Conservation (phyloP, 1,284 basidiomycete species). For the Boletus sp. region DNA sequence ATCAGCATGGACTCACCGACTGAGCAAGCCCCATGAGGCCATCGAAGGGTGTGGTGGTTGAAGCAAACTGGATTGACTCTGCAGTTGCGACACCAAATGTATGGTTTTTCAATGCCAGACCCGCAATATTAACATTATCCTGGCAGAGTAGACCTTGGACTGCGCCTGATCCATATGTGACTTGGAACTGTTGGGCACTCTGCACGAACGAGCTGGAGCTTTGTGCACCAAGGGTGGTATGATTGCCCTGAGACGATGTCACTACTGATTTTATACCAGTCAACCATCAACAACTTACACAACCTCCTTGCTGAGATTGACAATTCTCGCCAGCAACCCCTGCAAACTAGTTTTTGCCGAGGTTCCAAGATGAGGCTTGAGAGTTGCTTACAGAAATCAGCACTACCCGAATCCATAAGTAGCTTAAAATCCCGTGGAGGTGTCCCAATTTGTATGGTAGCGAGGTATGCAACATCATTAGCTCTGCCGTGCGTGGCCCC, state of each 20-base stretch:
- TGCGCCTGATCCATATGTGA: conserved; percentile 75
- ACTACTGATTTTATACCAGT: background rate
- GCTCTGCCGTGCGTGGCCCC: conserved; percentile 29
- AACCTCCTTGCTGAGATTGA: conserved; percentile 24
- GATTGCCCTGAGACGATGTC: conserved; percentile 47
- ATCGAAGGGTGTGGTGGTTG: conserved; percentile 58
- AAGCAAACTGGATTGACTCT: conserved; percentile 66
- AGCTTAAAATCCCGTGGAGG: conserved; percentile 69
- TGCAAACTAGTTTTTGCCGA: background rate
- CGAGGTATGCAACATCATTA: conserved; percentile 57
- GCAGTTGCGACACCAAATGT: conserved; percentile 67
- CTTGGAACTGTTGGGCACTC: conserved; percentile 53
- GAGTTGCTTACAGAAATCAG: conserved; percentile 61
- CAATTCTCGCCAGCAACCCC: conserved; percentile 32
- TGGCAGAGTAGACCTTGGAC: conserved; percentile 64
- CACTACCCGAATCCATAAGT: conserved; percentile 83
- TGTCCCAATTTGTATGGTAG: conserved; percentile 73
- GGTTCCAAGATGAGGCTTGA: background rate
- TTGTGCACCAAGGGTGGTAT: conserved; percentile 62
- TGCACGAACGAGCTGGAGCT: conserved; percentile 66
- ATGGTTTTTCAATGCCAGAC: conserved; percentile 57
- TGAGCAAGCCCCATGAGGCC: conserved; percentile 82
- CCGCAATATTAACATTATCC: conserved; percentile 69
- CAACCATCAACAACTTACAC: conserved; percentile 20
- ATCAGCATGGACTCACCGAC: conserved; percentile 43